phyloP scores from a whole-genome alignment of 2,329 filamentous ascomycete genomes.

The Apiospora malaysiana region DNA sequence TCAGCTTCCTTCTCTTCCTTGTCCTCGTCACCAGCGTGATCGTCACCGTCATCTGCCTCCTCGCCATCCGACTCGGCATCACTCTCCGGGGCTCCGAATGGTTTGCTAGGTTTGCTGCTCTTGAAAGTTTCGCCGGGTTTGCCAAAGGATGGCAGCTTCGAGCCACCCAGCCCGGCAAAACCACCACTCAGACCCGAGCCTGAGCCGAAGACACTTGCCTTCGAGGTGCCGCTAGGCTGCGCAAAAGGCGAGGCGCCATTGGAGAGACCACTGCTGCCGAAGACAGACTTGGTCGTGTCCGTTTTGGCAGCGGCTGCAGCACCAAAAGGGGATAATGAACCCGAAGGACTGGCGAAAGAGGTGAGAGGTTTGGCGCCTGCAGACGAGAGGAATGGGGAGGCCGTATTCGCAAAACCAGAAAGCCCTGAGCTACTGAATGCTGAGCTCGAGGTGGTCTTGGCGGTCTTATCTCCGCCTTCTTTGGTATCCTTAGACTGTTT shows the following conservation, averaged over 20 bases:
- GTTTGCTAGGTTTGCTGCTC: conserved; percentile 67
- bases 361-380: conserved; percentile 35
- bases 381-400: conserved; percentile 46
- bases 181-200: conserved; percentile 42
- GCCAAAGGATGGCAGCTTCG: conserved; percentile 72
- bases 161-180: conserved; percentile 46
- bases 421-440: conserved; percentile 66
- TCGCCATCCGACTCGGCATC: conserved; percentile 59
- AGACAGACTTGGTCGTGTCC: conserved; percentile 52
- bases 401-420: conserved; percentile 69
- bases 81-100: conserved; percentile 79
- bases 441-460: conserved; percentile 55
- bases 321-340: conserved; percentile 45
- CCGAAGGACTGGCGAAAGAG: conserved; percentile 55
- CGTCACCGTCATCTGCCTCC: conserved; percentile 47
- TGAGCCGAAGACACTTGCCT: conserved; percentile 55
- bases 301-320: conserved; percentile 43
- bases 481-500: conserved; percentile 19
- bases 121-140: conserved; percentile 61
- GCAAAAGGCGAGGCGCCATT: conserved; percentile 39
- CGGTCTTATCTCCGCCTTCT: conserved; percentile 27
- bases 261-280: conserved; percentile 46
- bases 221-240: conserved; percentile 33
- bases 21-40: conserved; percentile 54
- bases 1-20: conserved; percentile 49